These are phyloP conservation scores for Elaeis guineensis DNA, from an alignment of 176 grass and related monocot genomes.

Conservation along the genomic window DNA sequence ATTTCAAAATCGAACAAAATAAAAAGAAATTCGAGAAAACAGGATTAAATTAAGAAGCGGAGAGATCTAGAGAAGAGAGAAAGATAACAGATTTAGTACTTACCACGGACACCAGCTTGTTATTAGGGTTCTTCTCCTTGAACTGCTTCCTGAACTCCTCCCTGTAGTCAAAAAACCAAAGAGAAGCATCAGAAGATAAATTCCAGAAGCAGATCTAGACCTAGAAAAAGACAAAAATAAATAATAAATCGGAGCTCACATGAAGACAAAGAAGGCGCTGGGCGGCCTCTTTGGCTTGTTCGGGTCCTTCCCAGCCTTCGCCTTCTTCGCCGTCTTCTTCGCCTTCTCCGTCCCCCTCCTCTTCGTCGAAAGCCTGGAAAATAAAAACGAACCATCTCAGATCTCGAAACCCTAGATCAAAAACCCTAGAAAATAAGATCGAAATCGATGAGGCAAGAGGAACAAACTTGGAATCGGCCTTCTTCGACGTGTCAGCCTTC, in stretches of 20 bases:
- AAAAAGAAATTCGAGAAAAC: too few species aligned
- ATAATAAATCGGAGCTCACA: slow-evolving; percentile 20
- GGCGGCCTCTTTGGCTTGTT: slow-evolving; percentile 90
- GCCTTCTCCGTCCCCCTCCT: slow-evolving; percentile 52
- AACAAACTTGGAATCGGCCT: slow-evolving; percentile 56
- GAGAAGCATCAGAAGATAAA: background rate
- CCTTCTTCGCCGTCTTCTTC: slow-evolving; percentile 37
- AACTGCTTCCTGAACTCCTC: slow-evolving; percentile 87
- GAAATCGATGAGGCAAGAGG: background rate
- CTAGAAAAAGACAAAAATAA: too few species aligned
- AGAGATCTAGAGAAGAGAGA: background rate
- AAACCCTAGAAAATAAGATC: background rate
- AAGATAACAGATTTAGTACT: background rate
- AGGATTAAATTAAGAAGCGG: background rate
- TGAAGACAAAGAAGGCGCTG: slow-evolving; percentile 89
- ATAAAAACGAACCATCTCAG: background rate
- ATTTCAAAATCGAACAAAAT: background rate
- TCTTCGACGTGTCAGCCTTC: slow-evolving; percentile 45
- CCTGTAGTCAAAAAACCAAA: slow-evolving; percentile 17
- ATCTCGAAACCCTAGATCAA: background rate
- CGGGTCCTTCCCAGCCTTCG: slow-evolving; percentile 67
- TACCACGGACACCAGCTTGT: slow-evolving; percentile 76
- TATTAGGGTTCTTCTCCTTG: slow-evolving; percentile 94
- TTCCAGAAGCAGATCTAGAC: background rate
- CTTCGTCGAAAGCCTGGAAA: slow-evolving; percentile 54